phyloP scores from a whole-genome alignment of 345 rosid species.

The Brassica nigra region DNA sequence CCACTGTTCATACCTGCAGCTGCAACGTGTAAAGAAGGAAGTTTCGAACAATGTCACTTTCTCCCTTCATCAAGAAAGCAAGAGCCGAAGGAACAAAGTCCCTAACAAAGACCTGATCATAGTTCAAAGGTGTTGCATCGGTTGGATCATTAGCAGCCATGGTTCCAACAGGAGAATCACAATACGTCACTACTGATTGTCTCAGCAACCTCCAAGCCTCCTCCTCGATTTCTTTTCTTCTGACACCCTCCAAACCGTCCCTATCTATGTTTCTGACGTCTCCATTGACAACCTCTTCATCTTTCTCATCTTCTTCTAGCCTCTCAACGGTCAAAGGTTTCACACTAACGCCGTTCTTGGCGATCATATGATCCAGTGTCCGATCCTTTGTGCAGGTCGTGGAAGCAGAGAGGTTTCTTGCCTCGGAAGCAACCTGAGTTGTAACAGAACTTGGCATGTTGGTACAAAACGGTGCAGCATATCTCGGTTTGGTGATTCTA shows the following conservation, averaged over 20 bases:
- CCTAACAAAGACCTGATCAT: conserved; percentile 94
- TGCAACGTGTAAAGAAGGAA: conserved; percentile 94
- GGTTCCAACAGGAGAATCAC: conserved; percentile 83
- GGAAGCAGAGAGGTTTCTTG: conserved; percentile 25
- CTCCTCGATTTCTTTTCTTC: conserved; percentile 47
- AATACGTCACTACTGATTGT: conserved; percentile 72
- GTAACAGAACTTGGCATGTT: conserved; percentile 18
- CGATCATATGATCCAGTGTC: not conserved
- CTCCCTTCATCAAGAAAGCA: conserved; percentile 88
- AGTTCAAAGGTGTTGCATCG: conserved; percentile 68
- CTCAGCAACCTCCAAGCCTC: conserved; percentile 89
- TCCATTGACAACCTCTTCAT: conserved; percentile 19
- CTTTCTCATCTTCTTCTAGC: conserved; percentile 26
- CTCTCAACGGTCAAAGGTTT: conserved; percentile 13
- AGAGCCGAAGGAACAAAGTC: conserved; percentile 92
- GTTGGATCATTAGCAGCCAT: conserved; percentile 92
- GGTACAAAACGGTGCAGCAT: conserved; percentile 15
- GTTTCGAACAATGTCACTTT: conserved; percentile 84
- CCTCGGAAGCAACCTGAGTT: conserved; percentile 31
- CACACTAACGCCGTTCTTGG: conserved; percentile 24
- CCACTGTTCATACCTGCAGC: conserved; percentile 62
- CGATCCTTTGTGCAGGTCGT: conserved; percentile 6
- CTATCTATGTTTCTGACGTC: not conserved
- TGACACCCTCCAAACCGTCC: conserved; percentile 43
- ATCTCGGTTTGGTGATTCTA: conserved; percentile 2